Evolutionary conservation across 2,329 filamentous ascomycete genomes (phyloP).

Genomic region (Claviceps cyperi): DNA sequence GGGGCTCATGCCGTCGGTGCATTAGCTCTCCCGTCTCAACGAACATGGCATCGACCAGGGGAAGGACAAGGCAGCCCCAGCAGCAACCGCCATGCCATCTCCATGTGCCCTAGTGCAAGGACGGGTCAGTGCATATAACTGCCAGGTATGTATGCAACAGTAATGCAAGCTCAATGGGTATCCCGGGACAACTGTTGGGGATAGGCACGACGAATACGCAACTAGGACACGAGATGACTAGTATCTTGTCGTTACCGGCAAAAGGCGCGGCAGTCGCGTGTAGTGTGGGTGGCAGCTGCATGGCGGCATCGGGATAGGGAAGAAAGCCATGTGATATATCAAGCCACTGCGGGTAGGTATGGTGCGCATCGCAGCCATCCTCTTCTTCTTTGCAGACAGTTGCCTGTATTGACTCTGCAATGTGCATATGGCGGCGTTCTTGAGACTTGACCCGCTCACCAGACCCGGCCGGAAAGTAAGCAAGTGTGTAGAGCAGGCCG

Average conservation of each 20-base stretch:
- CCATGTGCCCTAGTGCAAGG: background rate
- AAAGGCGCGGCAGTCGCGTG: background rate
- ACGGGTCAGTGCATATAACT: conserved; percentile 2
- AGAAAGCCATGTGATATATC: background rate
- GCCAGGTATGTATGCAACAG: background rate
- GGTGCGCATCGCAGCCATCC: conserved; percentile 2
- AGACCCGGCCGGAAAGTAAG: background rate
- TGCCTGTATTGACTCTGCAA: background rate
- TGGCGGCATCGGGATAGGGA: background rate
- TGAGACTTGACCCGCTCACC: background rate
- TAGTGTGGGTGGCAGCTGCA: background rate
- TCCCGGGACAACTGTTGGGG: background rate
- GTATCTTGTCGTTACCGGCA: background rate
- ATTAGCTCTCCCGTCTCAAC: conserved; percentile 10
- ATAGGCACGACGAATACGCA: background rate
- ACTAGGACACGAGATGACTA: background rate
- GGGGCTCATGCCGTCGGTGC: conserved; percentile 4
- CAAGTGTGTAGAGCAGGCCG: no score
- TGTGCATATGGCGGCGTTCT: background rate
- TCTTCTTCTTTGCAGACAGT: background rate
- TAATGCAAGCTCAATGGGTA: background rate
- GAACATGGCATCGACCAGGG: conserved; percentile 3
- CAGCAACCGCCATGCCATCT: background rate
- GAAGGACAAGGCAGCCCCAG: no score
- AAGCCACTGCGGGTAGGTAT: conserved; percentile 1